Evolutionary conservation across 306 rosid species (phyloP).

Genomic region (Cicer judaicum): DNA sequence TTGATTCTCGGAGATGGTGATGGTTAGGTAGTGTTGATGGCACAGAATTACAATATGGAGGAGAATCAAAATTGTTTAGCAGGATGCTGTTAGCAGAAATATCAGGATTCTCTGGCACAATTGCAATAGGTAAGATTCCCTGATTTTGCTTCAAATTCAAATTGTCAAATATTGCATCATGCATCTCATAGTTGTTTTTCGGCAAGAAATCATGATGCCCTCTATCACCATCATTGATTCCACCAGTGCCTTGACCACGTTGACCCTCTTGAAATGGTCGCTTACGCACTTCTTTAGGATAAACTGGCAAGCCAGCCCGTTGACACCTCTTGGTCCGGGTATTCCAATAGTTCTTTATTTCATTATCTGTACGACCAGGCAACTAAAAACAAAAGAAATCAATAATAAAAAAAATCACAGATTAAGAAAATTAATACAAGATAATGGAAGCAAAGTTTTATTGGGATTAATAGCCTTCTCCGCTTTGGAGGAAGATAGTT

Average conservation of each 20-base stretch:
- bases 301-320: slow-evolving; percentile 90
- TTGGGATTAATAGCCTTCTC: slow-evolving; percentile 4
- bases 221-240: slow-evolving; percentile 54
- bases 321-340: slow-evolving; percentile 87
- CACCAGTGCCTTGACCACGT: slow-evolving; percentile 52
- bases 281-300: slow-evolving; percentile 74
- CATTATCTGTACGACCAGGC: slow-evolving; percentile 98
- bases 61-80: slow-evolving; percentile 65
- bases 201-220: slow-evolving; percentile 56
- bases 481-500: slow-evolving; percentile 5
- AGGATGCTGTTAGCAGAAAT: slow-evolving; percentile 54
- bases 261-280: slow-evolving; percentile 64
- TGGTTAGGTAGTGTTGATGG: slow-evolving; percentile 62
- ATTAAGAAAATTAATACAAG: slow-evolving; percentile 27
- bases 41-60: slow-evolving; percentile 61
- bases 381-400: slow-evolving; percentile 62
- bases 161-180: slow-evolving; percentile 63
- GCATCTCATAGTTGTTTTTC: slow-evolving; percentile 59
- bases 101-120: slow-evolving; percentile 56
- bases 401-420: slow-evolving; percentile 29
- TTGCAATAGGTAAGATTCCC: slow-evolving; percentile 56
- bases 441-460: slow-evolving; percentile 9
- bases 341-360: slow-evolving; percentile 98
- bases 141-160: slow-evolving; percentile 59
- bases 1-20: slow-evolving; percentile 72